Base-by-base conservation (phyloP, 805 yeast species). In the Kazachstania viticola region DNA sequence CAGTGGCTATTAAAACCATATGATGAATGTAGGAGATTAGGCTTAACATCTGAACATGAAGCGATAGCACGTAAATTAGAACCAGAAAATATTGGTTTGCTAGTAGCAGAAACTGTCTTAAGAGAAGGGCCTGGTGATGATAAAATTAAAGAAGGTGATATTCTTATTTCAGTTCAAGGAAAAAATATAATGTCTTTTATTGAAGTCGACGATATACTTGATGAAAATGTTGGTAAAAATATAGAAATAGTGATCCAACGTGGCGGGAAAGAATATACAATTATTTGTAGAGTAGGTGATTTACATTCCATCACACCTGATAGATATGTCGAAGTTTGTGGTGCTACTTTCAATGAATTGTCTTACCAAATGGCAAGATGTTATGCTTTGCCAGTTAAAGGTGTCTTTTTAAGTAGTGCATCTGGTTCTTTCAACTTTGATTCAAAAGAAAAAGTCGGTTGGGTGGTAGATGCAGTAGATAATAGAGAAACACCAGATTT, bases 301-400 rank as follows among this genome's bases (percentile, higher is more conserved):
- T 62, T 87, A 37, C 94, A 85, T 51, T 62, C 67, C 5, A 81
- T 85, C 21, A 79, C 95, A 0, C 96, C 96, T 19, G 71, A 69
- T 47, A 65, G 85, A 41, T 84, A 73, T 51, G 75, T 87, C 4
- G 79, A 77, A 33, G 88, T 81, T 6, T 78, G 80, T 30, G 95
- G 95, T 34, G 94, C 93, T 1, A 71, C 83, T 0, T 83, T 85
- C 58, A 84, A 85, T 49, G 77, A 81, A 32, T 58, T 87, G 42
- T 79, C 93, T 31, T 87, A 87, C 53, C 95, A 87, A 56, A 65
- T 85, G 60, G 95, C 95, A 2, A 70, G 94, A 48, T 69, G 75
- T 30, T 83, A 75, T 48, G 82, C 87, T 21, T 69, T 85, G 19
- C 91, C 95, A 0, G 91, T 80, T 2, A 69, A 62, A 41, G 96